Evolutionary conservation across 306 rosid species (phyloP).

Genomic region (Quercus aquifolioides): DNA sequence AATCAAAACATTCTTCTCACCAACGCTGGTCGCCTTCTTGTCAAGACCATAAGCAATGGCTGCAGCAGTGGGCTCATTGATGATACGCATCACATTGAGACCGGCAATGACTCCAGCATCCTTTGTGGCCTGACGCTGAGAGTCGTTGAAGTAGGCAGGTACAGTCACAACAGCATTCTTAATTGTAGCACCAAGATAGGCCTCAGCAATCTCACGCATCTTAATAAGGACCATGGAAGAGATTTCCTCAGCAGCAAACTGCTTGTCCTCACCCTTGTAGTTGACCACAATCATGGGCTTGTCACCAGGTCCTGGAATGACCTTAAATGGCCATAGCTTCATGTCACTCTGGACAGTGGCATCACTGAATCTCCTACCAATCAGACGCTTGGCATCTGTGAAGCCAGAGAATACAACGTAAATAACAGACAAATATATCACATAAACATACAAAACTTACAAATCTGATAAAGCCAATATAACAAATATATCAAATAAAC

Average conservation of each 20-base stretch:
- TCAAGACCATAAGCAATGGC: constrained; percentile 77
- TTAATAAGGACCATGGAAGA: constrained; percentile 66
- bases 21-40: constrained; percentile 51
- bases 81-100: constrained; percentile 61
- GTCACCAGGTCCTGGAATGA: constrained; percentile 43
- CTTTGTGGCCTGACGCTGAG: constrained; percentile 72
- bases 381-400: constrained; percentile 65
- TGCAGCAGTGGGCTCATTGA: constrained; percentile 72
- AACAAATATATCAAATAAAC: neutral
- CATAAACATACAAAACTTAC: neutral
- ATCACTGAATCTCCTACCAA: constrained; percentile 55
- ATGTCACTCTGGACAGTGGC: constrained; percentile 59
- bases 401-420: neutral
- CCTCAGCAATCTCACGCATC: constrained; percentile 74
- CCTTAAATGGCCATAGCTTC: constrained; percentile 71
- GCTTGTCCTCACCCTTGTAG: constrained; percentile 60
- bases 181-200: constrained; percentile 44
- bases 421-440: neutral
- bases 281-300: constrained; percentile 65
- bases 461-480: neutral
- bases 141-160: constrained; percentile 64
- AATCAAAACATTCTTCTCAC: constrained; percentile 66
- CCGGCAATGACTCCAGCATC: constrained; percentile 70
- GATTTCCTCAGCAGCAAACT: constrained; percentile 63
- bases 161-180: constrained; percentile 68